A percentile compares a stretch with the other conserved stretches of the same genome.
These are phyloP conservation scores for Inonotus obliquus DNA, from an alignment of 1,284 basidiomycete species.

Conservation along the genomic window DNA sequence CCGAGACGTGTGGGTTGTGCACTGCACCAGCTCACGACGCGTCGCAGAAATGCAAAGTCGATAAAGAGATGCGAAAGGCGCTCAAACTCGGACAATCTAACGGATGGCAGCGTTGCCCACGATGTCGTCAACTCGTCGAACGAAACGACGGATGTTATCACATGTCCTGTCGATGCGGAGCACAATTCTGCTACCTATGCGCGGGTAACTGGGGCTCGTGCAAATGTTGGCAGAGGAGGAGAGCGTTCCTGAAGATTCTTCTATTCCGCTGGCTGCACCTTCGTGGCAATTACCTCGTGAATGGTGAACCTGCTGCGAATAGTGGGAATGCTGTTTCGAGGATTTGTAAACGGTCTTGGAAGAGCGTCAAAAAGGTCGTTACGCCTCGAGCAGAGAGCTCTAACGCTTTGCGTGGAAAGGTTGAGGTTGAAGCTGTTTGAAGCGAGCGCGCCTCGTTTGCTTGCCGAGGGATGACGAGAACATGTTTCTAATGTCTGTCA, in stretches of 20 bases:
- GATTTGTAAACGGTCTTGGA: slow-evolving; percentile 13
- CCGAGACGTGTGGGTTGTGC: slow-evolving; percentile 11
- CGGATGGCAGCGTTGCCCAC: slow-evolving; percentile 47
- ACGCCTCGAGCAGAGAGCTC: background rate
- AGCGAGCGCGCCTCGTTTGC: background rate
- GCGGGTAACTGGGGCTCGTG: slow-evolving; percentile 21
- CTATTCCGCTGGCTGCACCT: slow-evolving; percentile 4
- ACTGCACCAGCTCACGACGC: slow-evolving; percentile 26
- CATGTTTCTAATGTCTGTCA: background rate
- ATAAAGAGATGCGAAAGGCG: slow-evolving; percentile 26
- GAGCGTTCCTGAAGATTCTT: slow-evolving; percentile 1
- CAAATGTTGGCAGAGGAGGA: slow-evolving; percentile 7
- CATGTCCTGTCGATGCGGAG: slow-evolving; percentile 45
- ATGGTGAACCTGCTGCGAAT: background rate
- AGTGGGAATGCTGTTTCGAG: slow-evolving; percentile 4
- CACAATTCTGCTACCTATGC: slow-evolving; percentile 52
- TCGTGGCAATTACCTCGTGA: slow-evolving; percentile 13
- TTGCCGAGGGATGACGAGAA: background rate
- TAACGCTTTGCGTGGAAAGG: background rate
- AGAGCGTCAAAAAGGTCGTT: background rate
- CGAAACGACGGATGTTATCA: slow-evolving; percentile 44
- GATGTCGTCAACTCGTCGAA: slow-evolving; percentile 41
- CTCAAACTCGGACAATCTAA: slow-evolving; percentile 38
- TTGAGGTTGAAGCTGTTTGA: no score
- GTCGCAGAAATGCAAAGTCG: slow-evolving; percentile 28